Evolutionary conservation across 495 filamentous ascomycete genomes (phyloP), one percentile per base, ranked within the genome.

Genomic region (Penicillium flavigenum): DNA sequence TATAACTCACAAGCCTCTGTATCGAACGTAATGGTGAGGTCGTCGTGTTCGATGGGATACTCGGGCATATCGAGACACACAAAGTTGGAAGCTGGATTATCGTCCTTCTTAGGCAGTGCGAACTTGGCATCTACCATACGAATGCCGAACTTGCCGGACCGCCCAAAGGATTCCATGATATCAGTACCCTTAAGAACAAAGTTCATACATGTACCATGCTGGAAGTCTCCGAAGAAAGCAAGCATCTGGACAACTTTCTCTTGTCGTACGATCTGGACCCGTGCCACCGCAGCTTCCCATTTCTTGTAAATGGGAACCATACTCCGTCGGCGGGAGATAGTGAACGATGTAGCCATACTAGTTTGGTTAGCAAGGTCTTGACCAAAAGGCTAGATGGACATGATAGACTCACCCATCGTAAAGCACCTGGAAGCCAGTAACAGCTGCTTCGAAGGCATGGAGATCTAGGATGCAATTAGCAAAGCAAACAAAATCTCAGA

Each of bases 221-320:
- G 81, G 70, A 92, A 96, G 49, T 89, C 87, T 24, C 64, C 66
- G 66, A 96, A 91, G 74, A 94, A 96, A 27, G 86, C 90, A 8
- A 93, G 70, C 17, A 96, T 71, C 63, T 95, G 90, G 3, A 85
- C 70, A 29, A 84, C 79, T 66, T 83, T 88, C 42, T 88, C 86
- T 46, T 86, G 86, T 53, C 83, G 78, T 22, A 96, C 82, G 38
- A 96, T 75, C 69, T 96, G 92, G 22, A 96, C 74, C 16, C 92
- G 83, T 12, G 88, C 87, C 32, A 76, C 73, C 11, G 76, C 82
- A 2, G 91, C 88, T 63, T 93, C 89, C 89, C 90, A 93, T 68
- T 89, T 91, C 74, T 96, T 95, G 72, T 92, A 85, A 48, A 93
- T 90, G 1, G 89, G 90, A n/a, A 93, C 88, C 22, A 94, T 87